Evolutionary conservation across 805 yeast genomes (phyloP).

Genomic region (Dipodascus albidus): DNA sequence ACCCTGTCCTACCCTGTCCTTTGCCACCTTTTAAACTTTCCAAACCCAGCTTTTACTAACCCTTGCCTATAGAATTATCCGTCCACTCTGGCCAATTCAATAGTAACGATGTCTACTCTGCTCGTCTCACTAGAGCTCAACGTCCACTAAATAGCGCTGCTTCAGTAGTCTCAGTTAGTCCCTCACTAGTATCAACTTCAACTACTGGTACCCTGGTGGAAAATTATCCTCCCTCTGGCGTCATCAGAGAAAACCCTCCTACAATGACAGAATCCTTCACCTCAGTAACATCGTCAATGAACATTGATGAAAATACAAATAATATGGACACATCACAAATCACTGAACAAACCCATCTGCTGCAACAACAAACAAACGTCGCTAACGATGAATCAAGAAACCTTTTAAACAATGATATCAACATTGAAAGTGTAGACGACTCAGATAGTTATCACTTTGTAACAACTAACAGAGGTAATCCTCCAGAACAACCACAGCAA

Average conservation of each 20-base stretch:
- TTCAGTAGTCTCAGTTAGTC: neutral
- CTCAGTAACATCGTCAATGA: neutral
- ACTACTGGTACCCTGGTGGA: neutral
- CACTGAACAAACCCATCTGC: conserved; percentile 2
- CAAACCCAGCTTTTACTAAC: neutral
- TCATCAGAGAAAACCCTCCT: neutral
- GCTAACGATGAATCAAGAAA: neutral
- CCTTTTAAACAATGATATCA: neutral
- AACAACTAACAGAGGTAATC: neutral
- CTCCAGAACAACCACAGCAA: neutral
- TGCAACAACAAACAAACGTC: conserved; percentile 5
- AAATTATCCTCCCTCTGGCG: neutral
- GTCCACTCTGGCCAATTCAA: neutral
- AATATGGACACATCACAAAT: neutral
- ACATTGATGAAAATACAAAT: neutral
- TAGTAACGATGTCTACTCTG: neutral
- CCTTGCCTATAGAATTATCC: neutral
- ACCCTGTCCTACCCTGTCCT: neutral
- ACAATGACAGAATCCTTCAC: neutral
- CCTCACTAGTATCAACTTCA: neutral
- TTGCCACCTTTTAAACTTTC: neutral
- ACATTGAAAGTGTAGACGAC: neutral
- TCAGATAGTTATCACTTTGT: neutral
- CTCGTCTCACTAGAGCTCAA: neutral
- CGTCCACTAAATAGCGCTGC: neutral